Evolutionary conservation across 1,284 basidiomycete species (phyloP), one percentile per base, ranked within the genome.

Genomic region (Exobasidium cylindrosporum): DNA sequence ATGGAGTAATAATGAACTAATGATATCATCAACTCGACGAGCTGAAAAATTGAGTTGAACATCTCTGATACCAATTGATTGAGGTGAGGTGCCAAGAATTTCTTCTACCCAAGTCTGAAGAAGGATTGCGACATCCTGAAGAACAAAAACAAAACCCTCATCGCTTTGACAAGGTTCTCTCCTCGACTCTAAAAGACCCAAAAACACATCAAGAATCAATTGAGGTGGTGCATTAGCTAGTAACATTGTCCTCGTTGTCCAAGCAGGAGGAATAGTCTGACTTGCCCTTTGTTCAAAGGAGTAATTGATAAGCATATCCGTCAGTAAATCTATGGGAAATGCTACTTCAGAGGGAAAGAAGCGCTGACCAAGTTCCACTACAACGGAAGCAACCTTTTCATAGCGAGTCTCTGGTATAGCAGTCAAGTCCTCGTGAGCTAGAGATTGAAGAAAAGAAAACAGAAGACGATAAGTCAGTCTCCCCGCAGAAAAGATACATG

Each of bases 141-240:
- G 6, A 26, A 56, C 23, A 49, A 35, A 28, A 43, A 43, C 40
- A 30, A 57, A 32, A 26, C 30, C 60, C 44, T 64, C 53, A 30
- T 49, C 54, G 30, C 66, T 76, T 57, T 78, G 72, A 71, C 70
- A 79, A 23, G 77, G 77, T 32, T 72, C 66, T 10, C 68, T 67
- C 46, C 69, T 63, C 5, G 67, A 64, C 21, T 91, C 88, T 66
- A 93, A 90, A 84, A 94, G 89, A 74, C 88, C 88, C 72, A 92
- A 88, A 66, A 92, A 84, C 28, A 89, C 86, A 69, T 91, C 89
- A 86, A 91, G 93, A 62, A 92, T 85, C 60, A 89, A 87, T 30
- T 85, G 84, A 70, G 86, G 87, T 3, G 89, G 87, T 6, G 91
- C 87, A 0, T 87, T 86, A 45, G 88, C 92, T 74, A 90, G 87